Evolutionary conservation across 2,329 filamentous ascomycete species (phyloP), one percentile per base, ranked within the genome.

Genomic region (Stagonosporopsis rhizophila): DNA sequence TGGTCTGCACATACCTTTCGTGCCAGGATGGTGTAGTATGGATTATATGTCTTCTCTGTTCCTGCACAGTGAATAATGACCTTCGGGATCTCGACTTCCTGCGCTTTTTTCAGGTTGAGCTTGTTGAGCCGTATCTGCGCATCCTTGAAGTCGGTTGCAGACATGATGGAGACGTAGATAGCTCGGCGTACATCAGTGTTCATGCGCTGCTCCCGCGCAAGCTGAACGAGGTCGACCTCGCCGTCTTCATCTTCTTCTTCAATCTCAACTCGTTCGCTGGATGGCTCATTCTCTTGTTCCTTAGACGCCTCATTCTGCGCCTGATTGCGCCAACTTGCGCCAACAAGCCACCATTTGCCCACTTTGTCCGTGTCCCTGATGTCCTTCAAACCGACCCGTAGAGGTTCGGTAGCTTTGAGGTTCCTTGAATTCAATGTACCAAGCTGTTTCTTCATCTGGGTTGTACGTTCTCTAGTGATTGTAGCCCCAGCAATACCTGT

Each of bases 311-410:
- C 75, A n/a, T 61, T 65, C 17, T 79, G 77, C 12, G 55, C 64
- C 17, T 76, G 62, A 56, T 82, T 73, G 37, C 80, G 81, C 86
- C 94, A 97, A 75, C 92, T 96, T n/a, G 95, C 94, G 47, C 95
- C 95, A 5, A 98, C 91, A 19, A 98, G 85, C 95, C 95, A 99
- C 95, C 95, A 99, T 79, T 96, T 97, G 0, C 95, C 95, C 71
- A 89, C 90, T 72, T 90, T 94, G 37, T 94, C 90, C 0, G 89
- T 89, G 59, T 93, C 86, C 60, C 87, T 87, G 47, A 99, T 91
- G 69, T 99, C 95, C 34, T 84, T 82, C 4, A 97, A 82, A 11
- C 90, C 87, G 54, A 97, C 88, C 8, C 91, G 87, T 57, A 99
- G 82, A 4, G 95, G 92, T 58, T 96, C 91, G 3, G 86, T 89